Evolutionary conservation across 23 red algal species (phyloP).

Genomic region (Cyanidiococcus yangmingshanensis): DNA sequence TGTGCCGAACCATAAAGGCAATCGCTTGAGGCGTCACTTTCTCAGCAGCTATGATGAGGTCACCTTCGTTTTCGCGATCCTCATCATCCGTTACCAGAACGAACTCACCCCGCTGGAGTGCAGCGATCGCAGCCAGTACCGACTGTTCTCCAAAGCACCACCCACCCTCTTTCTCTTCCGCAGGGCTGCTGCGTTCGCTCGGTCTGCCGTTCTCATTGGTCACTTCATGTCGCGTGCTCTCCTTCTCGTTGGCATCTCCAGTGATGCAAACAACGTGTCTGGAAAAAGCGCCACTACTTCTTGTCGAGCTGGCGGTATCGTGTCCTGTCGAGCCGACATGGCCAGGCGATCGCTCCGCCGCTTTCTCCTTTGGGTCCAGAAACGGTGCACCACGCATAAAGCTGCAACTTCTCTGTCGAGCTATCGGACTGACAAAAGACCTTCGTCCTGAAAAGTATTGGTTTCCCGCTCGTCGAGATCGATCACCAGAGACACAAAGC

Average conservation of each 20-base stretch:
- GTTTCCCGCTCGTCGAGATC: not conserved
- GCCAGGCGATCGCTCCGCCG: not conserved
- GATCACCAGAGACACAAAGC: not conserved
- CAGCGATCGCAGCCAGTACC: slow-evolving; percentile 56
- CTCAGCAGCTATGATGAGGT: slow-evolving; percentile 90
- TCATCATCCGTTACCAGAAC: slow-evolving; percentile 86
- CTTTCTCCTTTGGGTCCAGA: not conserved
- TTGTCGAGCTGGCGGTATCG: too few species aligned
- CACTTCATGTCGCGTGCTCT: too few species aligned
- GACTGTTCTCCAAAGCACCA: slow-evolving; percentile 93
- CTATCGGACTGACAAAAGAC: not conserved
- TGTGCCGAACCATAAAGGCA: slow-evolving; percentile 98
- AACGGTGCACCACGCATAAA: not conserved
- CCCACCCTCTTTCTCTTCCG: slow-evolving; percentile 10
- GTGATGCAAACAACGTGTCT: too few species aligned
- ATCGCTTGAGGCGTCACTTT: slow-evolving; percentile 79
- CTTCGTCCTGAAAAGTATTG: not conserved
- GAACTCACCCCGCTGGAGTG: slow-evolving; percentile 55
- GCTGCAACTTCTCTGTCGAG: not conserved
- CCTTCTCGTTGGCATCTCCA: too few species aligned
- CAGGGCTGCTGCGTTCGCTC: not conserved
- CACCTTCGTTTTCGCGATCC: slow-evolving; percentile 96
- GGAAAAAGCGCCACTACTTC: too few species aligned
- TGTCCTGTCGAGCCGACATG: too few species aligned
- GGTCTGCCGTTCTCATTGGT: not conserved